Evolutionary conservation across 2,329 filamentous ascomycete species (phyloP).

Genomic region (Neofusicoccum umdonicola): DNA sequence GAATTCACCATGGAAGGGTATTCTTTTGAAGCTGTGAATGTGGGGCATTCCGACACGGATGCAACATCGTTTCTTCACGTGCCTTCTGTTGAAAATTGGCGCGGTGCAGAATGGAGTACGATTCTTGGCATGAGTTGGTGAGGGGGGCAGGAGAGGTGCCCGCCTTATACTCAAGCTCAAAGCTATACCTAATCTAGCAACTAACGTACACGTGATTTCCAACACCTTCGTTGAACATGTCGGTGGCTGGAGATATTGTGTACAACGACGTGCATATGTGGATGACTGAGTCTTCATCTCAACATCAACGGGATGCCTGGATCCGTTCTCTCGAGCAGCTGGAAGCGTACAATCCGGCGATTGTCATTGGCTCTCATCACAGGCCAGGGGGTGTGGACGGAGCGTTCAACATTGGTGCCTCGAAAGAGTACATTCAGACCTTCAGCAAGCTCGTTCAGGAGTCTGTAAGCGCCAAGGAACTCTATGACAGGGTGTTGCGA

Average conservation of each 20-base stretch:
- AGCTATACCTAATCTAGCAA: no score
- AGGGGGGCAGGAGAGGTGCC: no score
- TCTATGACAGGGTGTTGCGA: constrained; percentile 16
- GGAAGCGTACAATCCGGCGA: constrained; percentile 28
- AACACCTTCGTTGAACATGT: constrained; percentile 31
- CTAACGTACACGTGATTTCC: no score
- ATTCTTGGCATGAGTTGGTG: no score
- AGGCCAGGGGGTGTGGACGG: constrained; percentile 30
- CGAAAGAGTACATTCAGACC: constrained; percentile 29
- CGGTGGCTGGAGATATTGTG: constrained; percentile 39
- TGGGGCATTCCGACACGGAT: constrained; percentile 22
- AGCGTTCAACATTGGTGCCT: constrained; percentile 24
- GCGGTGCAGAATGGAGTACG: no score
- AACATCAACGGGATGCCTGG: constrained; percentile 32
- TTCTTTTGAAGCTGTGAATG: constrained; percentile 23
- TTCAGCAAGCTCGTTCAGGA: constrained; percentile 2
- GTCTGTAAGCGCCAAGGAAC: constrained; percentile 15
- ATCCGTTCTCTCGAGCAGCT: constrained; percentile 32
- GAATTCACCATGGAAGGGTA: constrained; percentile 25
- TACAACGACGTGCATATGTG: constrained; percentile 39
- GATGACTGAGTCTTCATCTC: constrained; percentile 34
- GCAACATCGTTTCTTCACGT: constrained; percentile 37
- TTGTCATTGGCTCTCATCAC: constrained; percentile 34
- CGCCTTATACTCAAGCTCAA: no score
- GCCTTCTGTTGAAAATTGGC: no score